A percentile compares a stretch with the other conserved stretches of the same genome.
These are phyloP conservation scores for Waltergamsia citrina DNA, from an alignment of 2,329 filamentous ascomycete species.

Conservation along the genomic window DNA sequence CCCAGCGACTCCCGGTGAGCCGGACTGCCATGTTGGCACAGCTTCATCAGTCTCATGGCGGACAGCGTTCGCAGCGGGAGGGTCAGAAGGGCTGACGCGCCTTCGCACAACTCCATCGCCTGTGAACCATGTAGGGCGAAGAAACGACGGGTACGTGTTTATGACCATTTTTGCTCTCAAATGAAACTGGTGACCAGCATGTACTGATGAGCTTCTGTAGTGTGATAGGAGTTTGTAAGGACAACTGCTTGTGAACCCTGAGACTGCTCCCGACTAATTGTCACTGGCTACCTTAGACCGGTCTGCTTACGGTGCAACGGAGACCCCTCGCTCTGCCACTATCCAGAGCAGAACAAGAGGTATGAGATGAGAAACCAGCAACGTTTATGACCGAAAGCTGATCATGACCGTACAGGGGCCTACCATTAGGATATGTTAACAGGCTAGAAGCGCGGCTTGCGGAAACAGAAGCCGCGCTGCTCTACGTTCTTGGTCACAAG, in stretches of 20 bases:
- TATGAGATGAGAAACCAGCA: constrained; percentile 10
- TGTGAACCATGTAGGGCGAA: constrained; percentile 20
- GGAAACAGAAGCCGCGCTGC: constrained; percentile 19
- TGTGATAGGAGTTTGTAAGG: constrained; percentile 1
- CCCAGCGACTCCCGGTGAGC: too few relatives aligned
- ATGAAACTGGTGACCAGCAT: not conserved
- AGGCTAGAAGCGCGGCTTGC: constrained; percentile 24
- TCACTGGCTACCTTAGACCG: constrained; percentile 8
- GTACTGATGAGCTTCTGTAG: not conserved
- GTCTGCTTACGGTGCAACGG: constrained; percentile 18
- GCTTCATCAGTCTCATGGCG: not conserved
- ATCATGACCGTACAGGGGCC: constrained; percentile 12
- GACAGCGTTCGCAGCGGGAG: constrained; percentile 1
- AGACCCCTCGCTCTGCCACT: constrained; percentile 18
- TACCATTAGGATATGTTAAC: constrained; percentile 27
- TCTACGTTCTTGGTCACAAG: constrained; percentile 8
- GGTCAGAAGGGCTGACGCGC: not conserved
- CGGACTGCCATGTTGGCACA: too few relatives aligned
- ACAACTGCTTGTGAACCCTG: not conserved
- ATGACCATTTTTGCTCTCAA: not conserved
- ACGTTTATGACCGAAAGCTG: not conserved
- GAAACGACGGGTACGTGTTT: constrained; percentile 18
- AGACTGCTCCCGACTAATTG: not conserved
- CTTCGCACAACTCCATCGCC: constrained; percentile 17
- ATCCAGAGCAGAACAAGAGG: constrained; percentile 22